Percentiles rank a stretch among this genome's conserved stretches.
These are phyloP conservation scores for Aspergillus sp. DNA, from an alignment of 2,329 filamentous ascomycete genomes.

Conservation along the genomic window DNA sequence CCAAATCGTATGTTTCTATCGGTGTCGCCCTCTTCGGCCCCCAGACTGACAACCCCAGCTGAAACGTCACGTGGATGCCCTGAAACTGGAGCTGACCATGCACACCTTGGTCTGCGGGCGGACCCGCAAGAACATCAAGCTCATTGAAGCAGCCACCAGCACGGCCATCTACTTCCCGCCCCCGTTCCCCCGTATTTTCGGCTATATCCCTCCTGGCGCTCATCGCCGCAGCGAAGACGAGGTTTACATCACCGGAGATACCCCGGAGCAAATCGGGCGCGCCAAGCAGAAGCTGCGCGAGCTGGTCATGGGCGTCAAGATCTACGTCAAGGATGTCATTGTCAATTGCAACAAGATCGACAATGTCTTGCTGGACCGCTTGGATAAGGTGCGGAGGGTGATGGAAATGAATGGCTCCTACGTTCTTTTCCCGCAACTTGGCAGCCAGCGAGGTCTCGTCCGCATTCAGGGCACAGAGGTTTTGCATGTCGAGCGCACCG, in stretches of 20 bases:
- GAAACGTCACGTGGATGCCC: slow-evolving; percentile 58
- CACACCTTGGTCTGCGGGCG: slow-evolving; percentile 90
- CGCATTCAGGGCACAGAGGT: slow-evolving; percentile 90
- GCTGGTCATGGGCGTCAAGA: slow-evolving; percentile 67
- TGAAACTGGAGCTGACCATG: slow-evolving; percentile 74
- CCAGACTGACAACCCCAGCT: slow-evolving; percentile 30
- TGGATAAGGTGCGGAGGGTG: slow-evolving; percentile 96
- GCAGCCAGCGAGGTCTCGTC: slow-evolving; percentile 72
- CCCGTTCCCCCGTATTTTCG: slow-evolving; percentile 82
- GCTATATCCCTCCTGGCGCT: slow-evolving; percentile 76
- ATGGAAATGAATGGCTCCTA: slow-evolving; percentile 95
- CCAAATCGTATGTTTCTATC: slow-evolving; percentile 56
- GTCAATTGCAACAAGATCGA: slow-evolving; percentile 90
- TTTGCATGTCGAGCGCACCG: slow-evolving; percentile 85
- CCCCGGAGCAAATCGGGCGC: slow-evolving; percentile 68
- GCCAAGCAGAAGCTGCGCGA: slow-evolving; percentile 91
- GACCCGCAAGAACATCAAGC: slow-evolving; percentile 92
- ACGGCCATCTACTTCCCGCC: slow-evolving; percentile 98
- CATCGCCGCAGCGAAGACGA: slow-evolving; percentile 75
- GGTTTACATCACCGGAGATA: slow-evolving; percentile 91
- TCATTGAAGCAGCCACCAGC: slow-evolving; percentile 89
- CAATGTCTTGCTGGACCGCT: slow-evolving; percentile 76
- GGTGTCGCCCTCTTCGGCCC: slow-evolving; percentile 3
- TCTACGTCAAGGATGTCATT: slow-evolving; percentile 84
- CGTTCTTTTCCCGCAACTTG: slow-evolving; percentile 81